Conservation (phyloP, 345 rosid genomes). For the Mercurialis annua region DNA sequence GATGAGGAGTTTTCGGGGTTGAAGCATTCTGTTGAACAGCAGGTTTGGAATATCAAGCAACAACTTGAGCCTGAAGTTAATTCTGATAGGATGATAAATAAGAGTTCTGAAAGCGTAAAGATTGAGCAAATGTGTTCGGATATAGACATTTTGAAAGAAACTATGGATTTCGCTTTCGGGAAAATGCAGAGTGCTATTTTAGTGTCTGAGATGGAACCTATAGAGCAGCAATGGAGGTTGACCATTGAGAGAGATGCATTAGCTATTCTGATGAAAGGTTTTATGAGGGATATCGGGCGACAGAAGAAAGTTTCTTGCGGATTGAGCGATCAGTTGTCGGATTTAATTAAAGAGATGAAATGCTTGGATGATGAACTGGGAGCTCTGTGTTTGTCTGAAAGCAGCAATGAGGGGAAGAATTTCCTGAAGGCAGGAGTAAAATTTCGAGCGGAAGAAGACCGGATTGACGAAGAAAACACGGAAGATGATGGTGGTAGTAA, state of each 20-base stretch:
- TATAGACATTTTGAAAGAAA: slow-evolving; percentile 59
- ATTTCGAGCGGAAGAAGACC: slow-evolving; percentile 23
- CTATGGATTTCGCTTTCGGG: slow-evolving; percentile 72
- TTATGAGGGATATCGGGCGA: slow-evolving; percentile 33
- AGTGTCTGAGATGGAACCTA: slow-evolving; percentile 57
- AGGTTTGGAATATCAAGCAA: slow-evolving; percentile 63
- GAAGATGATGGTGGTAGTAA: slow-evolving; percentile 29
- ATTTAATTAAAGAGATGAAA: slow-evolving; percentile 33
- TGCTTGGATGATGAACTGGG: slow-evolving; percentile 41
- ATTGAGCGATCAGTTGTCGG: slow-evolving; percentile 36
- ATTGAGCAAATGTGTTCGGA: slow-evolving; percentile 61
- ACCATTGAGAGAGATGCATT: slow-evolving; percentile 48
- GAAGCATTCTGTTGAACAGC: slow-evolving; percentile 64
- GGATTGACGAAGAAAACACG: not conserved
- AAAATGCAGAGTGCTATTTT: slow-evolving; percentile 69
- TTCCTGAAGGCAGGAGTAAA: slow-evolving; percentile 14
- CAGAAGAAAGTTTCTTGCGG: slow-evolving; percentile 31
- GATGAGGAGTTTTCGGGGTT: slow-evolving; percentile 57
- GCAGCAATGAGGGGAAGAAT: slow-evolving; percentile 4
- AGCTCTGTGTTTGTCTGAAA: slow-evolving; percentile 21
- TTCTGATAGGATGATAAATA: slow-evolving; percentile 27
- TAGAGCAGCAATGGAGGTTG: slow-evolving; percentile 68
- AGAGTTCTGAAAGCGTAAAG: slow-evolving; percentile 31
- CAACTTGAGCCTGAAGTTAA: slow-evolving; percentile 51
- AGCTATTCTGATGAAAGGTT: slow-evolving; percentile 43